These are phyloP conservation scores for Rhizopogon sp. DNA, from an alignment of 768 basidiomycete genomes.

Conservation along the genomic window DNA sequence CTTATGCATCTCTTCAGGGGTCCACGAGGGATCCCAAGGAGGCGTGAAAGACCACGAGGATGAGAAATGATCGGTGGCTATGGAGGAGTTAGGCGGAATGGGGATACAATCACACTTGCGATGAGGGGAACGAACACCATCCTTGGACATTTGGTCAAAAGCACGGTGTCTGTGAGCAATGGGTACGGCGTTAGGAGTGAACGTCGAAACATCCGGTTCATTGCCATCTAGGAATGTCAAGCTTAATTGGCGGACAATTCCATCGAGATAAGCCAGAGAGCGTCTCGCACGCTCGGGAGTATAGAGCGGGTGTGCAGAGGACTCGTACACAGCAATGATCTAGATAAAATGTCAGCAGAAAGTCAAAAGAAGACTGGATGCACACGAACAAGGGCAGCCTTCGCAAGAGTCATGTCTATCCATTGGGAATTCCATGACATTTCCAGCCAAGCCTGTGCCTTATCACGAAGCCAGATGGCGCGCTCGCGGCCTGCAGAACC, in stretches of 20 bases:
- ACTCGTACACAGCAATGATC: constrained; percentile 77
- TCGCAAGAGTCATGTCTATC: constrained; percentile 62
- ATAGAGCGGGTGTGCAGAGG: constrained; percentile 66
- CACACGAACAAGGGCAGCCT: constrained; percentile 60
- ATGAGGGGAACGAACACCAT: constrained; percentile 21
- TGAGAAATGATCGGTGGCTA: constrained; percentile 29
- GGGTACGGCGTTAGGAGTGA: constrained; percentile 48
- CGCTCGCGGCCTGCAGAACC: constrained; percentile 48
- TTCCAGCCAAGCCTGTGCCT: constrained; percentile 52
- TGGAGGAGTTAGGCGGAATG: constrained; percentile 29
- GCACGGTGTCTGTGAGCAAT: constrained; percentile 32
- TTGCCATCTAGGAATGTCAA: constrained; percentile 53
- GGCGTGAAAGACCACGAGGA: constrained; percentile 45
- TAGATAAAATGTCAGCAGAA: constrained; percentile 23
- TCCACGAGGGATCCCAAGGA: constrained; percentile 62
- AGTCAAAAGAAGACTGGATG: neutral
- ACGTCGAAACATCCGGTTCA: constrained; percentile 49
- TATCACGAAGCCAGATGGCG: constrained; percentile 53
- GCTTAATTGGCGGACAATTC: constrained; percentile 50
- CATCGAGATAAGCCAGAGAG: constrained; percentile 57
- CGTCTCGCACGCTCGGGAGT: constrained; percentile 46
- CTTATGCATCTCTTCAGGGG: constrained; percentile 45
- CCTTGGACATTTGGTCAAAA: constrained; percentile 23
- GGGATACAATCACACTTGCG: constrained; percentile 46
- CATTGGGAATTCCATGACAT: constrained; percentile 44